These are phyloP conservation scores for Podaxis sp. DNA, from an alignment of 768 basidiomycete genomes.

Conservation along the genomic window DNA sequence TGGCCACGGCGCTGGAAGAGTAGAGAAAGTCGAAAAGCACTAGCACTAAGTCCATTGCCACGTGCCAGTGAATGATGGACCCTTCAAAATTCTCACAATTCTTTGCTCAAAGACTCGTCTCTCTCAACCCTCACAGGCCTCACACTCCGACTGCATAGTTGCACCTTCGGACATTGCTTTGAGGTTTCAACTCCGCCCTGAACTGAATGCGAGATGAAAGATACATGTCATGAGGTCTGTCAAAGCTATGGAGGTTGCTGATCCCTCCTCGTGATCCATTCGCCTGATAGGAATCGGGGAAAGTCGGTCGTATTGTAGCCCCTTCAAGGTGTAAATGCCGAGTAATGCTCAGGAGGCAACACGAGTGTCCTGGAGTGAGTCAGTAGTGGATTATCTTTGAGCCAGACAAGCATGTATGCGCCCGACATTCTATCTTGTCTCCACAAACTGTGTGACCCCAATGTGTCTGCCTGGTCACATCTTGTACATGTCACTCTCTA, in stretches of 20 bases:
- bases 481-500: background rate
- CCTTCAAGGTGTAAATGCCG: background rate
- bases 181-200: too few species aligned
- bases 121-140: background rate
- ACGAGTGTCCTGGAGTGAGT: background rate
- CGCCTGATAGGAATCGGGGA: background rate
- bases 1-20: background rate
- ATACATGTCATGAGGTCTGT: background rate
- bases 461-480: constrained; percentile 2
- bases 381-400: background rate
- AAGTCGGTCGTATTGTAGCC: background rate
- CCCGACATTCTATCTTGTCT: background rate
- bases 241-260: background rate
- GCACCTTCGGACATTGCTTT: too few species aligned
- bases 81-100: constrained; percentile 1
- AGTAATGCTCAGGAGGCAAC: background rate
- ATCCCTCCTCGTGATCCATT: background rate
- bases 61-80: constrained; percentile 4
- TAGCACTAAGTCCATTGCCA: constrained; percentile 7
- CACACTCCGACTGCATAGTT: background rate
- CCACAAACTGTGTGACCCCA: constrained; percentile 3
- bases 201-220: background rate
- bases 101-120: background rate
- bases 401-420: background rate
- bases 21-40: background rate